Evolutionary conservation across 2,329 filamentous ascomycete species (phyloP), one percentile per base, ranked within the genome.

Genomic region (Sporothrix pseudoabietina): DNA sequence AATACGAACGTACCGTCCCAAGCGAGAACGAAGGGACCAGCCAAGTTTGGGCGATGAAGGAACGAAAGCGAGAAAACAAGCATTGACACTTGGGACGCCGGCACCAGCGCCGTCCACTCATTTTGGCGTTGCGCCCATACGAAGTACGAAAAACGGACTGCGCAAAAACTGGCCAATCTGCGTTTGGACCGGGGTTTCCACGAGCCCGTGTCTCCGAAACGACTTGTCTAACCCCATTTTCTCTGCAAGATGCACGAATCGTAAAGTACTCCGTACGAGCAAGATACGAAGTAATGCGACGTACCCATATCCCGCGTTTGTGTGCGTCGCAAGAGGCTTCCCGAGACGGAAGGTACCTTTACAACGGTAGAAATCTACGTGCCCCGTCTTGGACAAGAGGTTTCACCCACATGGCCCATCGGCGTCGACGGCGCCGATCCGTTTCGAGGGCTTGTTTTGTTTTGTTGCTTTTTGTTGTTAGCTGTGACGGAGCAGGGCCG

Each of bases 161-260:
- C n/a, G 19, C 4, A 54, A 30, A 32, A 16, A 57, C 26, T 12
- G 55, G 32, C 14, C 32, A 61, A 61, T 5, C 57, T 8, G 61
- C 39, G 35, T 26, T 68, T 68, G 41, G 41, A 22, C 35, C 65
- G 65, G 65, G 8, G 12, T 32, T 52, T 35, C n/a, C 44, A 52
- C 22, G 19, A 52, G 65, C 14, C 65, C 65, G 65, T 68, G 65
- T 52, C 26, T 44, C 65, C 61, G 61, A 66, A 39, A 22, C n/a
- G 39, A 26, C 8, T 26, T n/a, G 59, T 6, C 22, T 57, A 44
- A 8, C 16, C 59, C 32, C 19, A 4, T 39, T 63, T 41, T 16
- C 35, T 12, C 4, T 6, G 14, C 4, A 49, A 49, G 44, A 49
- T 49, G 44, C 44, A 49, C 12, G 44, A 47, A 47, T 47, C 44